Percentiles rank a stretch among this genome's conserved stretches.
These are phyloP conservation scores for Clitocybe nebularis DNA, from an alignment of 1,284 basidiomycete genomes.

Conservation along the genomic window DNA sequence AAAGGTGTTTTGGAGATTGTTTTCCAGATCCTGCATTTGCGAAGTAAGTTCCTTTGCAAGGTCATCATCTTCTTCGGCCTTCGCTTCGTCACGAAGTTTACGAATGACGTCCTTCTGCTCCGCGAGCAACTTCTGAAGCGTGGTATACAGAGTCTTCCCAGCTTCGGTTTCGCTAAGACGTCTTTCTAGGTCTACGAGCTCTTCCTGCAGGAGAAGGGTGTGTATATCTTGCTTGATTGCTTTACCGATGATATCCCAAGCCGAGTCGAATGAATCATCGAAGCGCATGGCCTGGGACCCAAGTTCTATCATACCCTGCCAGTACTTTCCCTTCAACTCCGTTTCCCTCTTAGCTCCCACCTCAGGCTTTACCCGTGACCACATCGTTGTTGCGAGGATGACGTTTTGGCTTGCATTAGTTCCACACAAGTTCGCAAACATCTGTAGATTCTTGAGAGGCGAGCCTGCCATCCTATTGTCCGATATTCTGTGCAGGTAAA, in stretches of 20 bases:
- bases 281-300: slow-evolving; percentile 1
- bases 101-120: slow-evolving; percentile 3
- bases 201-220: slow-evolving; percentile 15
- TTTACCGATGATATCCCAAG: slow-evolving; percentile 10
- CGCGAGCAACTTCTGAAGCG: background rate
- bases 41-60: slow-evolving; percentile 10
- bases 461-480: slow-evolving; percentile 12
- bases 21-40: slow-evolving; percentile 10
- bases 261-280: slow-evolving; percentile 3
- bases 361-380: slow-evolving; percentile 1
- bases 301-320: background rate
- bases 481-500: slow-evolving; percentile 12
- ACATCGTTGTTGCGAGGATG: slow-evolving; percentile 10
- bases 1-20: slow-evolving; percentile 11
- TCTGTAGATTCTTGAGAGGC: slow-evolving; percentile 10
- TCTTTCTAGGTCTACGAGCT: slow-evolving; percentile 12
- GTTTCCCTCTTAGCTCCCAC: slow-evolving; percentile 2
- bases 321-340: slow-evolving; percentile 2
- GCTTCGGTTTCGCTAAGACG: slow-evolving; percentile 15
- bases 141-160: slow-evolving; percentile 5
- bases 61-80: slow-evolving; percentile 8
- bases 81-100: slow-evolving; percentile 3
- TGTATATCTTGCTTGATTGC: background rate
- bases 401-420: slow-evolving; percentile 5
- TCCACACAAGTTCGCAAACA: slow-evolving; percentile 11